These are phyloP conservation scores for Massariosphaeria phaeospora DNA, from an alignment of 495 filamentous ascomycete species.

Conservation along the genomic window DNA sequence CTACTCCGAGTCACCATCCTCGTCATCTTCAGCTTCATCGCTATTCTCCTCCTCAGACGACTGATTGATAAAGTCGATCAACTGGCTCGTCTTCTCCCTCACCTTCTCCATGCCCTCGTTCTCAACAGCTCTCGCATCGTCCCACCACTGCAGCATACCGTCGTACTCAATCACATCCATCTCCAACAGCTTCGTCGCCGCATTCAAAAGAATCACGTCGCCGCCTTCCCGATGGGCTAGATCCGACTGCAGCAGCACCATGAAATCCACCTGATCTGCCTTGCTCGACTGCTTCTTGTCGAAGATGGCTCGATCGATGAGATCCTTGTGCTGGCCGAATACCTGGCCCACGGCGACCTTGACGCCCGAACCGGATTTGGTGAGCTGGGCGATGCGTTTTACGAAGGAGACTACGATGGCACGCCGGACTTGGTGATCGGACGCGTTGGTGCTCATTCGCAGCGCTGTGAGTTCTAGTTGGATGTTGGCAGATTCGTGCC, in stretches of 20 bases:
- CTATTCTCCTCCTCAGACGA: conserved; percentile 74
- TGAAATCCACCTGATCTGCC: conserved; percentile 76
- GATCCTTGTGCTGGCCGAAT: conserved; percentile 51
- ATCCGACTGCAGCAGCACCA: conserved; percentile 76
- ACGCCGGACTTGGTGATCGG: conserved; percentile 77
- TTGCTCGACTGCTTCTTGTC: conserved; percentile 55
- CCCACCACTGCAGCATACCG: conserved; percentile 85
- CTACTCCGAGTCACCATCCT: conserved; percentile 42
- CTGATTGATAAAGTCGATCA: conserved; percentile 82
- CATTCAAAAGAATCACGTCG: conserved; percentile 65
- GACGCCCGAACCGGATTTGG: conserved; percentile 47
- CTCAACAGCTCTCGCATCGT: conserved; percentile 57
- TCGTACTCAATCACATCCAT: conserved; percentile 86
- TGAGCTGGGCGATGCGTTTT: conserved; percentile 69
- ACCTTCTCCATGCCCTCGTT: conserved; percentile 64
- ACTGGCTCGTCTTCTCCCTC: conserved; percentile 63
- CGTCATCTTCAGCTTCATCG: conserved; percentile 63
- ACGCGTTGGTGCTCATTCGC: conserved; percentile 82
- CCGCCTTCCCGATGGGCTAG: conserved; percentile 51
- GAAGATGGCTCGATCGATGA: conserved; percentile 56
- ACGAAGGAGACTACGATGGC: conserved; percentile 82
- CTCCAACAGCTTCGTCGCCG: conserved; percentile 75
- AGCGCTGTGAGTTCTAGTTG: conserved; percentile 86
- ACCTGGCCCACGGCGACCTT: conserved; percentile 62
- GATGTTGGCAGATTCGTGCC: conserved; percentile 74